Evolutionary conservation across 768 basidiomycete genomes (phyloP).

Genomic region (Leccinellum albellum): DNA sequence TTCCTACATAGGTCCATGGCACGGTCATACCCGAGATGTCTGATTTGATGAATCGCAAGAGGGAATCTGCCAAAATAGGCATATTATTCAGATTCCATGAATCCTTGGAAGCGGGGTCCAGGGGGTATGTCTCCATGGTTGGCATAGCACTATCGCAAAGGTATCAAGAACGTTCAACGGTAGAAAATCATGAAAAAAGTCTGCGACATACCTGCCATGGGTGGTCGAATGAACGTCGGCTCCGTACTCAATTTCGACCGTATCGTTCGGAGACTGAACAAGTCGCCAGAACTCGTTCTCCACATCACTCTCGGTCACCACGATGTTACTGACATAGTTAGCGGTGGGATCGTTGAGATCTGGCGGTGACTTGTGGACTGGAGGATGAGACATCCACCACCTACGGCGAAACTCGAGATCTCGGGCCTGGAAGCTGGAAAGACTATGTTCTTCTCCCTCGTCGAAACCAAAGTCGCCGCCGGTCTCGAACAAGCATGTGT

Average conservation of each 20-base stretch:
- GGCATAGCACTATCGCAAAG: conserved; percentile 75
- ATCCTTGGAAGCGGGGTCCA: conserved; percentile 82
- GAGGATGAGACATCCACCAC: conserved; percentile 85
- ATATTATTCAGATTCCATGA: conserved; percentile 99
- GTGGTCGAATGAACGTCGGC: conserved; percentile 98
- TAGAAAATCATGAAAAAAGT: conserved; percentile 16
- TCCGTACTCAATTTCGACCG: conserved; percentile 98
- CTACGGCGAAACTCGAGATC: conserved; percentile 83
- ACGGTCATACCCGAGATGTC: conserved; percentile 99
- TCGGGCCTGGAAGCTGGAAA: conserved; percentile 87
- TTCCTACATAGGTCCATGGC: conserved; percentile 98
- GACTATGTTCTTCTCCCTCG: conserved; percentile 92
- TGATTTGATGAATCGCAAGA: conserved; percentile 95
- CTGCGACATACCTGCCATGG: conserved; percentile 79
- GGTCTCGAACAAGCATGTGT: conserved; percentile 83
- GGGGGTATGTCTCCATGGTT: conserved; percentile 88
- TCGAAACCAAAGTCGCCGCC: conserved; percentile 98
- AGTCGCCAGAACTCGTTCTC: conserved; percentile 97
- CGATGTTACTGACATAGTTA: conserved; percentile 53
- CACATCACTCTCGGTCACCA: conserved; percentile 85
- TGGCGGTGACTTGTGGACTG: conserved; percentile 31
- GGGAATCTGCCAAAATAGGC: conserved; percentile 87
- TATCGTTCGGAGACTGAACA: conserved; percentile 84
- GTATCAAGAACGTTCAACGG: conserved; percentile 24
- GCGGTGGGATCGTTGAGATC: conserved; percentile 48